Evolutionary conservation across 1,284 basidiomycete species (phyloP).

Genomic region (Pulchroboletus neoregius): DNA sequence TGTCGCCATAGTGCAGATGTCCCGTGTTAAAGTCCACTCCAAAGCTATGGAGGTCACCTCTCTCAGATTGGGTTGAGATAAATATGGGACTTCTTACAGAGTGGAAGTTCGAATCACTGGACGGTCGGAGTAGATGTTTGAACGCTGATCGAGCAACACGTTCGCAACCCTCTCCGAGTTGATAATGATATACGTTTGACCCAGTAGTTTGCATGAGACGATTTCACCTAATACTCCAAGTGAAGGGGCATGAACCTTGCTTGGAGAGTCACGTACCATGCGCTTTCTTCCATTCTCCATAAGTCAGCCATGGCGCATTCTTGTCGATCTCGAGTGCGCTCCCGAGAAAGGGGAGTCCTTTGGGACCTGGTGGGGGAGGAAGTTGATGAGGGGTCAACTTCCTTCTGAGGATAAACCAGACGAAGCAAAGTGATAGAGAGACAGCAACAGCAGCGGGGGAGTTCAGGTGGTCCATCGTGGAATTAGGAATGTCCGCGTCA

Average conservation of each 20-base stretch:
- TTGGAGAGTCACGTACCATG: constrained; percentile 22
- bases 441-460: neutral
- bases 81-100: constrained; percentile 10
- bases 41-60: constrained; percentile 12
- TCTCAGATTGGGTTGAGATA: neutral
- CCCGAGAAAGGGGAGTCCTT: constrained; percentile 28
- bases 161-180: constrained; percentile 23
- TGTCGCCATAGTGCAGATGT: constrained; percentile 13
- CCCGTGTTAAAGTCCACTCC: constrained; percentile 24
- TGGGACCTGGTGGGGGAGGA: constrained; percentile 32
- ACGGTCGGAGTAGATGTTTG: constrained; percentile 20
- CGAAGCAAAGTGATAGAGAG: constrained; percentile 5
- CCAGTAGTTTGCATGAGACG: constrained; percentile 19
- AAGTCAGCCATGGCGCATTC: constrained; percentile 31
- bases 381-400: constrained; percentile 17
- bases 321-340: constrained; percentile 25
- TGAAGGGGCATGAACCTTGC: neutral
- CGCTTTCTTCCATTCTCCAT: constrained; percentile 21
- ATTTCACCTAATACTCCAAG: constrained; percentile 17
- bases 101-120: constrained; percentile 9
- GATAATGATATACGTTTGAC: constrained; percentile 22
- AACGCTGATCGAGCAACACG: constrained; percentile 25
- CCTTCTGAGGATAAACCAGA: constrained; percentile 1
- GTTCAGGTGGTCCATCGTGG: constrained; percentile 8
- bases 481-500: neutral